Evolutionary conservation across 2,329 filamentous ascomycete genomes (phyloP).

Genomic region (Cryphonectria radicalis): DNA sequence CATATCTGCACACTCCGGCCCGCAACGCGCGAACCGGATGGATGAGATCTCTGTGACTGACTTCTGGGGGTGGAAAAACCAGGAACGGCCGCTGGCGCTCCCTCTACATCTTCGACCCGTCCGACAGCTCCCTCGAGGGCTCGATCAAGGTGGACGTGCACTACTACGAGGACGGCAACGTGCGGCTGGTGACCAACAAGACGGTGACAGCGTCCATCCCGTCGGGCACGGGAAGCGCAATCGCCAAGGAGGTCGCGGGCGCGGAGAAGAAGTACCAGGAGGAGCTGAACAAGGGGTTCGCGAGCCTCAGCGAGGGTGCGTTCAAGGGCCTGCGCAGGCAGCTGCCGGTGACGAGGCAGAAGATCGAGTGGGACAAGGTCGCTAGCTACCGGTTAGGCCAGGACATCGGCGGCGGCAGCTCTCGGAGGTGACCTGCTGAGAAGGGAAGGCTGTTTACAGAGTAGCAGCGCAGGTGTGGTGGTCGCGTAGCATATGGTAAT

Average conservation of each 20-base stretch:
- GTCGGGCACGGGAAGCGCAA: conserved; percentile 66
- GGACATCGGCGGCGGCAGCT: conserved; percentile 73
- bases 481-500: background rate
- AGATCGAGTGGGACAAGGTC: conserved; percentile 99
- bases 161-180: conserved; percentile 99
- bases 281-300: conserved; percentile 90
- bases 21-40: too few relatives aligned
- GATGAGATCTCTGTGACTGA: background rate
- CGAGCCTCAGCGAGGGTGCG: conserved; percentile 84
- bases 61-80: background rate
- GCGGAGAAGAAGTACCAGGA: conserved; percentile 95
- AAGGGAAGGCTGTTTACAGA: background rate
- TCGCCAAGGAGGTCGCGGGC: conserved; percentile 77
- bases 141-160: conserved; percentile 93
- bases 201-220: conserved; percentile 65
- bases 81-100: conserved; percentile 98
- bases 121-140: conserved; percentile 72
- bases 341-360: conserved; percentile 94
- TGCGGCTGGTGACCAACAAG: conserved; percentile 89
- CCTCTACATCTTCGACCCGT: conserved; percentile 77
- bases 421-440: conserved; percentile 49
- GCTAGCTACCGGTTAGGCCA: conserved; percentile 86
- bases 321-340: conserved; percentile 94
- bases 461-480: background rate
- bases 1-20: background rate